These are phyloP conservation scores for Hypoxylon cercidicola DNA, from an alignment of 495 filamentous ascomycete genomes.

Conservation along the genomic window DNA sequence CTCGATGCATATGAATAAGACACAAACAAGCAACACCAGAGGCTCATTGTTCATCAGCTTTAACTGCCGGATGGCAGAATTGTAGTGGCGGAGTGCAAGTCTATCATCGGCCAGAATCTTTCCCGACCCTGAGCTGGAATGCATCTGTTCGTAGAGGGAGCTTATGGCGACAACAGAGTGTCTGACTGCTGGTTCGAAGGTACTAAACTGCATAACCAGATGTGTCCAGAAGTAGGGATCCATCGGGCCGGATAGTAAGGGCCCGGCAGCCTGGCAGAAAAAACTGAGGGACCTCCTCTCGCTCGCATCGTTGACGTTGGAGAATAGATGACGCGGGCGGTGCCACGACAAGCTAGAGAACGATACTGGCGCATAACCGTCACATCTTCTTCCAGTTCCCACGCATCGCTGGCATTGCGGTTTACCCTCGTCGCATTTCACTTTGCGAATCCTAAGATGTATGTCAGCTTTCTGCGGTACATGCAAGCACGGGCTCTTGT, in stretches of 20 bases:
- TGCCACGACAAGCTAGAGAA: slow-evolving; percentile 34
- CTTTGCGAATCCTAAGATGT: slow-evolving; percentile 56
- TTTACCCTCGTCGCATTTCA: slow-evolving; percentile 65
- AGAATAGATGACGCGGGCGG: slow-evolving; percentile 39
- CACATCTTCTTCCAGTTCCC: slow-evolving; percentile 59
- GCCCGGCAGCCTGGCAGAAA: slow-evolving; percentile 61
- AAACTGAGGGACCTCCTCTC: slow-evolving; percentile 62
- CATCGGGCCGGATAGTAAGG: slow-evolving; percentile 59
- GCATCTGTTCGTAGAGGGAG: slow-evolving; percentile 59
- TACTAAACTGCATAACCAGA: slow-evolving; percentile 66
- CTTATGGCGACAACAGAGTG: slow-evolving; percentile 68
- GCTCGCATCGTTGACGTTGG: slow-evolving; percentile 27
- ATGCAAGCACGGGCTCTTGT: too few species aligned
- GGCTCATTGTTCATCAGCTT: slow-evolving; percentile 52
- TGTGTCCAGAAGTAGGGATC: slow-evolving; percentile 67
- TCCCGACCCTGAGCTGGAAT: slow-evolving; percentile 7
- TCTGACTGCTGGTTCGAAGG: slow-evolving; percentile 66
- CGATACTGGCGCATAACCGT: slow-evolving; percentile 44
- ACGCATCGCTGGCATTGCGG: slow-evolving; percentile 59
- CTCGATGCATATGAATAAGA: slow-evolving; percentile 70
- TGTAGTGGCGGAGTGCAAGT: slow-evolving; percentile 64
- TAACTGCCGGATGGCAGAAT: slow-evolving; percentile 60
- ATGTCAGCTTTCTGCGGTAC: slow-evolving; percentile 2
- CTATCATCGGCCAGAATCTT: slow-evolving; percentile 47
- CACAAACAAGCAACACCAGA: slow-evolving; percentile 64